These are phyloP conservation scores for Septoria petroselini DNA, from an alignment of 2,329 filamentous ascomycete species.

Conservation along the genomic window DNA sequence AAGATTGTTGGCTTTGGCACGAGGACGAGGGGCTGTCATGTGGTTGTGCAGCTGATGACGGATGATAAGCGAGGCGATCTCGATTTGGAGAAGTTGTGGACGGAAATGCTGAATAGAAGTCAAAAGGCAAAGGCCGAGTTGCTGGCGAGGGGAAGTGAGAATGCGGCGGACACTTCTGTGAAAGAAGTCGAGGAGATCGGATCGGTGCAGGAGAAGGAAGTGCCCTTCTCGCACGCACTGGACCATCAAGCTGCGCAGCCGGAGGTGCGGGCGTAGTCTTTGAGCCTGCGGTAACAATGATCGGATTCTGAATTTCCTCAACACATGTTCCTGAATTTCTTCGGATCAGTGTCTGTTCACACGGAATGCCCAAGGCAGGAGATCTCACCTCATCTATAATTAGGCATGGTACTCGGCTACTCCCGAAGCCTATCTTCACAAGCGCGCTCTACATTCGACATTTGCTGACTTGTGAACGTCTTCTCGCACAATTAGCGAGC, in stretches of 20 bases:
- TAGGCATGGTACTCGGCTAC: no score
- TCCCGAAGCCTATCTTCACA: no score
- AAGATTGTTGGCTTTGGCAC: constrained; percentile 75
- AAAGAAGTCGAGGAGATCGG: background rate
- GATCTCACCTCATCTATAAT: no score
- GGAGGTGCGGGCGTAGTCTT: background rate
- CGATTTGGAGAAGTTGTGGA: constrained; percentile 65
- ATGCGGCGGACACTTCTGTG: no score
- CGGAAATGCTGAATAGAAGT: constrained; percentile 29
- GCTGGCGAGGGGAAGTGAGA: constrained; percentile 5
- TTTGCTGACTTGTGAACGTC: background rate
- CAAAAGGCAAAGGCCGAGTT: constrained; percentile 27
- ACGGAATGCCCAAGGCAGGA: no score
- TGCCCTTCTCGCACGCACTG: constrained; percentile 2
- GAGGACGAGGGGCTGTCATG: constrained; percentile 53
- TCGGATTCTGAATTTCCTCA: no score
- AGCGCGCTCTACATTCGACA: no score
- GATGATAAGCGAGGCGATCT: constrained; percentile 66
- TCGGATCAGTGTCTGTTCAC: no score
- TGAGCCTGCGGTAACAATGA: no score
- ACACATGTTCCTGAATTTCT: no score
- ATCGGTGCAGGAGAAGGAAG: background rate
- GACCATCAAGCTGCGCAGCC: background rate
- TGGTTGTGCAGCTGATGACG: constrained; percentile 70
- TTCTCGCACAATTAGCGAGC: background rate